Base-by-base conservation (phyloP, 2,329 filamentous ascomycete genomes). In the Alternaria brassicicola region DNA sequence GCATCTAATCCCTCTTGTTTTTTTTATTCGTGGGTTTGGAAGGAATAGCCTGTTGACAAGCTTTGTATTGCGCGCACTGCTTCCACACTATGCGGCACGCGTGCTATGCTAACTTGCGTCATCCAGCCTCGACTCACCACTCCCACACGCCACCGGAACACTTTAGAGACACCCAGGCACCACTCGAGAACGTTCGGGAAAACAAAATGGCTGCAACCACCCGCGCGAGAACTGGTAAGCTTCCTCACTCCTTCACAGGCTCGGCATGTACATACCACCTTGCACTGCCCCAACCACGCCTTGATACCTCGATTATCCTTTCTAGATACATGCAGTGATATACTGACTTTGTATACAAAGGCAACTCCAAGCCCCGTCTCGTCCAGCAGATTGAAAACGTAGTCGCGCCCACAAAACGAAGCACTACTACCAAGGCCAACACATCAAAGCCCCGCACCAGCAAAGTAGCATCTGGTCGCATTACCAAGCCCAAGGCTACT, bases 351-450 rank as follows among this genome's bases (percentile, higher is more conserved):
- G n/a, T 33, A 17, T 31, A 26, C 17, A 17, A 31, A 61, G 65
- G 65, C 30, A 63, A 65, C 76, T 81, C 82, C 62, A 81, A 80
- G 73, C 83, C 84, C 61, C 82, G 84, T 70, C 76, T 85, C 71
- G 80, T 85, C 71, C 72, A 78, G 59, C 76, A 79, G 42, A 71
- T 84, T 68, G 82, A 85, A 71, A 82, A 81, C 13, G 77, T 75
- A 12, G 51, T 65, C 33, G 62, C 74, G 36, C 67, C 65, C 28
- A 81, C 80, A 73, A 80, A 78, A 70, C 74, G 71, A 54, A 68
- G 64, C 21, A 63, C 74, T 0, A 66, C 72, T 6, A 76, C 75
- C 67, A 79, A 78, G 68, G 75, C 78, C 52, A 72, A 72, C 55
- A 68, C 69, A n/a, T 65, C 63, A 15, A 75, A 75, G 64, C 71